Percentiles rank a stretch among this genome's conserved stretches.
Evolutionary conservation across 495 filamentous ascomycete species (phyloP).

Genomic region (Penicillium robsamsonii): DNA sequence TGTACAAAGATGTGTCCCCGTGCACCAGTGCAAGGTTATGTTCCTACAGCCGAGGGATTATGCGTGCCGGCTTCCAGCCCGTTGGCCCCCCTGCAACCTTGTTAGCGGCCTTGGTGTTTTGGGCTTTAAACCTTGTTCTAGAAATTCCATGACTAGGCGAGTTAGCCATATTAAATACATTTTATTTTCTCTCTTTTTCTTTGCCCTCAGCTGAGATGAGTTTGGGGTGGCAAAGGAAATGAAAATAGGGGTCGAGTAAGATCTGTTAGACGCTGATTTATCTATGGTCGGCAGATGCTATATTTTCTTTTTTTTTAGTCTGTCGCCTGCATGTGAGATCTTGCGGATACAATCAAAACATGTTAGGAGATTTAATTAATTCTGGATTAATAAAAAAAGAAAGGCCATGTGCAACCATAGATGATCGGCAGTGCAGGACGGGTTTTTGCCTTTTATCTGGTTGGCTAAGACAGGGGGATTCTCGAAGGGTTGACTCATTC

Average conservation of each 20-base stretch:
- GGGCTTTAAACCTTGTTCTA: conserved; percentile 12
- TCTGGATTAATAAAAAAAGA: conserved; percentile 4
- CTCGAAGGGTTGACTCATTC: conserved; percentile 28
- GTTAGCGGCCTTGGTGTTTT: conserved; percentile 3
- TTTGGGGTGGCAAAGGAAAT: not conserved
- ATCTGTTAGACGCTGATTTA: not conserved
- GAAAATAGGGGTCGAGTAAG: not conserved
- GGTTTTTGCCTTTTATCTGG: conserved; percentile 13
- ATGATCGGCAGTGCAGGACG: conserved; percentile 30
- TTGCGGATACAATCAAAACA: conserved; percentile 2
- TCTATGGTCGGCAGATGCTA: not conserved
- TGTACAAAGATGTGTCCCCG: conserved; percentile 6
- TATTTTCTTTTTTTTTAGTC: not conserved
- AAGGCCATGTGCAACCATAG: conserved; percentile 30
- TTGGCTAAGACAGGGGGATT: conserved; percentile 18
- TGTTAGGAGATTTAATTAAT: not conserved
- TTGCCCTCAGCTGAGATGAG: not conserved
- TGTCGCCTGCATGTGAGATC: conserved; percentile 14
- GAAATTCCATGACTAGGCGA: conserved; percentile 12
- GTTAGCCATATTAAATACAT: not conserved
- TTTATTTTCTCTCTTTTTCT: not conserved
- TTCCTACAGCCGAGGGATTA: conserved; percentile 16
- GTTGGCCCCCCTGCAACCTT: conserved; percentile 15
- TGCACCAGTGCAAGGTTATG: conserved; percentile 18
- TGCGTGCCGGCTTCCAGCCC: conserved; percentile 14